Conservation (phyloP, 2,329 filamentous ascomycete species). For the Sphaerulina vaccinii region DNA sequence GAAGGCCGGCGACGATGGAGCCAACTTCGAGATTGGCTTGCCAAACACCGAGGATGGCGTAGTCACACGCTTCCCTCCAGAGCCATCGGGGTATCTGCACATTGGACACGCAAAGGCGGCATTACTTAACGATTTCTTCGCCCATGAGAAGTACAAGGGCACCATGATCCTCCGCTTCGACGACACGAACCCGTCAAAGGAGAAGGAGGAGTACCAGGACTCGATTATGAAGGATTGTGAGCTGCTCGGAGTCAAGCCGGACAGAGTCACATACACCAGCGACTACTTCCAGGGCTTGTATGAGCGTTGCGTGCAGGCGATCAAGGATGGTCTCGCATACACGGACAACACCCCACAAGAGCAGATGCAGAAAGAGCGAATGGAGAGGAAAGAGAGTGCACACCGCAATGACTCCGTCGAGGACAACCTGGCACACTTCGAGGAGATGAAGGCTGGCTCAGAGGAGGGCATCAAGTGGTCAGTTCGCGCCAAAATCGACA, state of each 20-base stretch:
- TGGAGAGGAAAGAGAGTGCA: conserved; percentile 77
- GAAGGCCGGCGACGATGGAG: conserved; percentile 65
- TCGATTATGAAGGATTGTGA: conserved; percentile 88
- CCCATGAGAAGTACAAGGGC: conserved; percentile 87
- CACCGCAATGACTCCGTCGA: conserved; percentile 75
- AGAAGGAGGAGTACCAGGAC: conserved; percentile 95
- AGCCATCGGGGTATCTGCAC: conserved; percentile 93
- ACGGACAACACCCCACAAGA: conserved; percentile 92
- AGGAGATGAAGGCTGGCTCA: conserved; percentile 87
- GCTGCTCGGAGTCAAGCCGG: conserved; percentile 87
- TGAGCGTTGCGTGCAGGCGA: conserved; percentile 77
- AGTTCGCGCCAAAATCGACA: conserved; percentile 90
- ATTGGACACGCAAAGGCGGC: conserved; percentile 95
- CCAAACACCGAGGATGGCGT: conserved; percentile 84
- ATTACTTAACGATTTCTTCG: conserved; percentile 93
- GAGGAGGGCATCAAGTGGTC: conserved; percentile 80
- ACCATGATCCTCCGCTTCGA: conserved; percentile 90
- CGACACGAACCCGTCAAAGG: conserved; percentile 95
- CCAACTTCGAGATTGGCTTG: conserved; percentile 84
- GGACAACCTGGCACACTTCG: conserved; percentile 81
- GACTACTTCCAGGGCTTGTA: conserved; percentile 95
- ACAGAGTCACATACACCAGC: conserved; percentile 83
- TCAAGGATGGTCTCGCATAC: conserved; percentile 84
- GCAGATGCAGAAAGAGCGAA: conserved; percentile 80
- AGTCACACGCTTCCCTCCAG: conserved; percentile 87